Percentiles rank a stretch among this genome's conserved stretches.
These are phyloP conservation scores for Clavulina sp. DNA, from an alignment of 768 basidiomycete species.

Conservation along the genomic window DNA sequence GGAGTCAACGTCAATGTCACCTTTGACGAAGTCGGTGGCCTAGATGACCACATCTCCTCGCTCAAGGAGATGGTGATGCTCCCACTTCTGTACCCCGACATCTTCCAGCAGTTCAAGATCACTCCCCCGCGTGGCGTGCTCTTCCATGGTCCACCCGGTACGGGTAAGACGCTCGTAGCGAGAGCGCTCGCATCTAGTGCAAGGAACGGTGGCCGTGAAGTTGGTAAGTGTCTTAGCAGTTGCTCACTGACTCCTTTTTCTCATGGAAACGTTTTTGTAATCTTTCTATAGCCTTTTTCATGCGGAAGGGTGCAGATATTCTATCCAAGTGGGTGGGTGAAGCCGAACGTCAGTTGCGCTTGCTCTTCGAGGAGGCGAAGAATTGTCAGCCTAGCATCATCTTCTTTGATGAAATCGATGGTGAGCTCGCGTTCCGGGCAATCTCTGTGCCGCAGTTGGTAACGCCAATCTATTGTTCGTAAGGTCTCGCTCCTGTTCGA, in stretches of 20 bases:
- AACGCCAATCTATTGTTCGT: neutral
- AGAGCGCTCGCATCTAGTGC: slow-evolving; percentile 88
- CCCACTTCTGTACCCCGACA: slow-evolving; percentile 87
- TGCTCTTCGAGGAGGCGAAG: slow-evolving; percentile 90
- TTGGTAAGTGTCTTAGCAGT: slow-evolving; percentile 38
- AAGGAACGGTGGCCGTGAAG: slow-evolving; percentile 67
- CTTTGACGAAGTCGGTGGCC: slow-evolving; percentile 90
- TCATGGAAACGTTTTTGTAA: neutral
- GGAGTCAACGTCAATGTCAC: slow-evolving; percentile 87
- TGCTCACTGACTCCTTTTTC: neutral
- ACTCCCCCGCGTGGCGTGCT: slow-evolving; percentile 93
- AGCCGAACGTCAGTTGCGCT: slow-evolving; percentile 85
- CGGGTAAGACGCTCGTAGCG: slow-evolving; percentile 88
- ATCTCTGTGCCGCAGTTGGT: neutral
- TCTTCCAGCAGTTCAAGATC: slow-evolving; percentile 84
- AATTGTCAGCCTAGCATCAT: slow-evolving; percentile 91
- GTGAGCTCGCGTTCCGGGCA: slow-evolving; percentile 24
- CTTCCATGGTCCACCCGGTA: slow-evolving; percentile 98
- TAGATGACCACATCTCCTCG: slow-evolving; percentile 92
- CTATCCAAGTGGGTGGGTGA: slow-evolving; percentile 99
- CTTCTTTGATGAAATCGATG: slow-evolving; percentile 99
- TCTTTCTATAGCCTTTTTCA: slow-evolving; percentile 68
- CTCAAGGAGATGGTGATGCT: slow-evolving; percentile 97
- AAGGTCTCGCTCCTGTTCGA: slow-evolving; percentile 77
- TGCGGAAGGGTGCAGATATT: slow-evolving; percentile 98